Base-by-base conservation (phyloP, 192 early-diverging fungal genomes). In the Rhizoclosmatium sp. region DNA sequence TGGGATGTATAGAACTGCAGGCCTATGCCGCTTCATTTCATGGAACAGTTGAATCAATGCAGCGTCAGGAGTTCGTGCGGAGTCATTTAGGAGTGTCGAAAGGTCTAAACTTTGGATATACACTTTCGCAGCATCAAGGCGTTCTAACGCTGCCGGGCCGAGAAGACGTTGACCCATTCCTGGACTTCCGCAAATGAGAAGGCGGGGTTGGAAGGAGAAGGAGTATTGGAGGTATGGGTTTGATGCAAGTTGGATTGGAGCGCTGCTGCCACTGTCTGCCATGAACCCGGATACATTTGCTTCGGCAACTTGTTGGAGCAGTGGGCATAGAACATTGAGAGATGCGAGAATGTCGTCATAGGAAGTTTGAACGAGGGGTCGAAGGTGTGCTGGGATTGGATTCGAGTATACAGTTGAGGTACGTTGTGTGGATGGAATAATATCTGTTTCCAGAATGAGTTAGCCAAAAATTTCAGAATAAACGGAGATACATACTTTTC, bases 141-240 rank as follows among this genome's bases (percentile, higher is more conserved):
- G 76, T 46, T 89, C 85, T 12, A 92, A 61, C 2, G 89, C 76
- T 0, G 91, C 92, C 0, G 85, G 82, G 0, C 87, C 91, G 40
- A 93, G 71, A 2, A 83, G 71, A 1, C 62, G 72, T 74, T 93
- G 91, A 2, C 91, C 92, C 87, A 92, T 89, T 0, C 91, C 89
- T 12, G 85, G 73, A 4, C 71, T 21, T 2, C 94, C 92, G 31
- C 77, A 78, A 16, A 95, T 77, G 47, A 92, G 82, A 23, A 93
- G 72, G 3, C 93, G 86, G 41, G 93, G 93, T 47, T 85, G 75
- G 68, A 89, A 89, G 3, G 65, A 59, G 69, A 81, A 80, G 31
- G 69, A 45, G 68, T 83, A 84, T 31, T 54, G 45, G 47, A 75
- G 72, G 60, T 75, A 48, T 2, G 14, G 3, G 42, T 16, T 75